A percentile compares a stretch with the other conserved stretches of the same genome.
Evolutionary conservation across 2,329 filamentous ascomycete genomes (phyloP).

Genomic region (Cladophialophora bantiana): DNA sequence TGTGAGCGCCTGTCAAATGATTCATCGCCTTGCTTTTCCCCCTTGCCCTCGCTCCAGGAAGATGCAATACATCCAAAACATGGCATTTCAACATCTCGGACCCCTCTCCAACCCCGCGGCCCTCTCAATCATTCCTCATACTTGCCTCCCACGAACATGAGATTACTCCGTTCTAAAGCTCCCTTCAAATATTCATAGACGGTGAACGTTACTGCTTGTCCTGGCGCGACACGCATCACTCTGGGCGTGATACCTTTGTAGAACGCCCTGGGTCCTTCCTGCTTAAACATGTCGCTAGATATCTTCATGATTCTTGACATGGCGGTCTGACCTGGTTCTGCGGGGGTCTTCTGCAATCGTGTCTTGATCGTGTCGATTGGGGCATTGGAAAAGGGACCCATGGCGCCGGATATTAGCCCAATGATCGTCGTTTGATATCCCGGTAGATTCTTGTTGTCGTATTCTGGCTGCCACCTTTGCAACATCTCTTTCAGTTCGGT

Average conservation of each 20-base stretch:
- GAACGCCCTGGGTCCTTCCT: slow-evolving; percentile 93
- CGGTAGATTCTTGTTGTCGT: slow-evolving; percentile 71
- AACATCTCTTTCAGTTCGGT: slow-evolving; percentile 86
- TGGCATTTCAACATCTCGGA: slow-evolving; percentile 2
- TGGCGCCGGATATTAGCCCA: slow-evolving; percentile 87
- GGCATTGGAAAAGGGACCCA: slow-evolving; percentile 94
- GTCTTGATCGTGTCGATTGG: slow-evolving; percentile 99
- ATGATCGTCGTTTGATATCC: slow-evolving; percentile 90
- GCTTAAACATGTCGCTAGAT: slow-evolving; percentile 84
- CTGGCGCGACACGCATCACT: slow-evolving; percentile 95
- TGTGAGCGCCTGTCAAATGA: slow-evolving; percentile 1
- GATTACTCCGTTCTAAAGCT: slow-evolving; percentile 71
- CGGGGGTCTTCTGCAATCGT: slow-evolving; percentile 86
- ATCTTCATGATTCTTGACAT: slow-evolving; percentile 79
- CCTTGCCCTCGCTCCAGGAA: slow-evolving; percentile 21
- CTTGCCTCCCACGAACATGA: slow-evolving; percentile 65
- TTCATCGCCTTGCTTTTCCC: neutral
- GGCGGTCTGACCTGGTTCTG: slow-evolving; percentile 80
- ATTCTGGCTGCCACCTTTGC: slow-evolving; percentile 74
- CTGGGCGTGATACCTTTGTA: slow-evolving; percentile 99
- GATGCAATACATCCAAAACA: slow-evolving; percentile 7
- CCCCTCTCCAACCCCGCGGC: neutral
- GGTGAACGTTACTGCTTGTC: slow-evolving; percentile 79
- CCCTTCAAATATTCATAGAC: slow-evolving; percentile 81
- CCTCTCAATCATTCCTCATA: slow-evolving; percentile 65